Conservation (phyloP, 2,329 filamentous ascomycete genomes). For the Fusarium subglutinans region DNA sequence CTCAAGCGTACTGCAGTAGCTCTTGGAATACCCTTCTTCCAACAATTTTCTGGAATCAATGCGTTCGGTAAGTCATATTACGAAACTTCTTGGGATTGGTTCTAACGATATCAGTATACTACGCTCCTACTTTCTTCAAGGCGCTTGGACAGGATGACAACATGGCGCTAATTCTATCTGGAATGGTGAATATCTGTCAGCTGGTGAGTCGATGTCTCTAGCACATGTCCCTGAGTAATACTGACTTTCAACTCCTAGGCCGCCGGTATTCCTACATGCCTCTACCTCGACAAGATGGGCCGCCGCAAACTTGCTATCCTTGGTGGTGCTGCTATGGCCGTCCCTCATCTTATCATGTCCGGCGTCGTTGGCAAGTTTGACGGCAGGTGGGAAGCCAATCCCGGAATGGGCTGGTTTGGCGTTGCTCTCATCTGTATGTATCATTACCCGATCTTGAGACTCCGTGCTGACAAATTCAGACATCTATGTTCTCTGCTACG, state of each 20-base stretch:
- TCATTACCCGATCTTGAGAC: too few species aligned
- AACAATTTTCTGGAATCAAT: constrained; percentile 27
- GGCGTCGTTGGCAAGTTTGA: constrained; percentile 26
- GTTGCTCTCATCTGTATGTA: constrained; percentile 30
- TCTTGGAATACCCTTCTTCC: constrained; percentile 29
- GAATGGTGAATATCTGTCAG: constrained; percentile 48
- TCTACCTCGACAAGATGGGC: constrained; percentile 45
- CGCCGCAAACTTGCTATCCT: constrained; percentile 35
- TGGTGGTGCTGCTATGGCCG: constrained; percentile 22
- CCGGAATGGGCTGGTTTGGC: constrained; percentile 24
- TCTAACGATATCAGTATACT: constrained; percentile 23
- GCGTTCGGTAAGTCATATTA: background rate
- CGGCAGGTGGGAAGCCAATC: constrained; percentile 14
- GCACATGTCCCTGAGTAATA: accelerated
- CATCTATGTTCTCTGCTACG: constrained; percentile 43
- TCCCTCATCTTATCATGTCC: constrained; percentile 31
- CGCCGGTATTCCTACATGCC: constrained; percentile 39
- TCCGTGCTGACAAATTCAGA: background rate
- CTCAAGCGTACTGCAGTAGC: constrained; percentile 1
- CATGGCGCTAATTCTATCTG: constrained; percentile 45
- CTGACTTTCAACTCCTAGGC: background rate
- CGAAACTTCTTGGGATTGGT: too few species aligned
- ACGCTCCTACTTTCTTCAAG: constrained; percentile 40
- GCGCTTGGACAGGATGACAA: constrained; percentile 42
- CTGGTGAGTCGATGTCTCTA: constrained; percentile 20